Conservation (phyloP, 345 rosid species). For the Pseudoturritis turrita region DNA sequence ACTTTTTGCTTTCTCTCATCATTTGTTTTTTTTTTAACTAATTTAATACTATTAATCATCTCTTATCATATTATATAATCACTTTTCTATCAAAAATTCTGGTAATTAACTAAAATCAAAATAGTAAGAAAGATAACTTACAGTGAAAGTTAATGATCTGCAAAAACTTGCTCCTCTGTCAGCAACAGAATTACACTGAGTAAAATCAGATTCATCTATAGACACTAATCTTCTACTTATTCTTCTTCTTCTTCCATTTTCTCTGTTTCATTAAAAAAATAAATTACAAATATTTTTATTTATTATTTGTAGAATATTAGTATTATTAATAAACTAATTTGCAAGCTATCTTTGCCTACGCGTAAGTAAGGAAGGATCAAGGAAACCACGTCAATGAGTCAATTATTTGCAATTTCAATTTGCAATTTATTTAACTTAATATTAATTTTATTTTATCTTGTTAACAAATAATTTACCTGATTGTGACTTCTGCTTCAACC, state of each 20-base stretch:
- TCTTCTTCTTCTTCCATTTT: conserved; percentile 23
- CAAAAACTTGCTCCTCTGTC: conserved; percentile 52
- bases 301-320: background rate
- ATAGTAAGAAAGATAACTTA: conserved; percentile 29
- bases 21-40: conserved; percentile 21
- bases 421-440: background rate
- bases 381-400: conserved; percentile 20
- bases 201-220: background rate
- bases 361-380: conserved; percentile 16
- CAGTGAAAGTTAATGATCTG: conserved; percentile 58
- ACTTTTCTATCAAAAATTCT: conserved; percentile 2
- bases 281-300: conserved; percentile 34
- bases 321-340: conserved; percentile 2
- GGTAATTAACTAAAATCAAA: background rate
- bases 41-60: background rate
- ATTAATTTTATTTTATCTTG: background rate
- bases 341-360: conserved; percentile 18
- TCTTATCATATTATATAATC: background rate
- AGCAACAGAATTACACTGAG: conserved; percentile 42
- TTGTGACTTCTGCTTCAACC: conserved; percentile 51
- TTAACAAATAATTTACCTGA: conserved; percentile 44
- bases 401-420: conserved; percentile 5
- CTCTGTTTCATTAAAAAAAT: conserved; percentile 13
- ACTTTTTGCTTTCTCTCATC: conserved; percentile 18
- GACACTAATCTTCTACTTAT: conserved; percentile 25